phyloP scores from a whole-genome alignment of 2,329 filamentous ascomycete genomes.

The Cladosporium phlei region DNA sequence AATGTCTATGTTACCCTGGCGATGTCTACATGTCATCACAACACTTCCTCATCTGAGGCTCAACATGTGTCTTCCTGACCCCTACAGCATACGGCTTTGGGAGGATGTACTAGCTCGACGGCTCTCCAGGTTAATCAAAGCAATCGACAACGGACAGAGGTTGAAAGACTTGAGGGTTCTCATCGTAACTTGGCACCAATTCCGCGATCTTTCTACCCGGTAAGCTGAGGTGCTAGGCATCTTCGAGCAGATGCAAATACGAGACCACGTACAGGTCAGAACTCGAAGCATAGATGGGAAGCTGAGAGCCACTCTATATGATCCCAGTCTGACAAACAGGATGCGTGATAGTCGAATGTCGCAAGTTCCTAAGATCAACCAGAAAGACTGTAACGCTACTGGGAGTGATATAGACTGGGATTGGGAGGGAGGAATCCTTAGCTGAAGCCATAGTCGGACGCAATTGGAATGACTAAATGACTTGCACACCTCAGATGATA shows the following conservation, averaged over 20 bases:
- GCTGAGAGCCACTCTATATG: background rate
- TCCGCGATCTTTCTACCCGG: conserved; percentile 12
- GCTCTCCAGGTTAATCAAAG: conserved; percentile 12
- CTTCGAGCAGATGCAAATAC: conserved; percentile 18
- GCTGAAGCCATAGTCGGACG: too few relatives aligned
- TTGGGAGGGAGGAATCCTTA: background rate
- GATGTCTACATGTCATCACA: conserved; percentile 14
- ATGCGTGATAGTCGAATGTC: background rate
- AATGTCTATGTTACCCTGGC: conserved; percentile 18
- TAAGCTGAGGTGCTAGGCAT: conserved; percentile 15
- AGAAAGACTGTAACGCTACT: background rate
- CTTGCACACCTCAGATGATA: too few relatives aligned
- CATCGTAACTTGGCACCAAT: conserved; percentile 15
- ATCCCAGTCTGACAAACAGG: background rate
- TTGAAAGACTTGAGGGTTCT: conserved; percentile 17
- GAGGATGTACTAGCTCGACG: background rate
- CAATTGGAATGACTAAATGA: too few relatives aligned
- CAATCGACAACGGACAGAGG: conserved; percentile 15
- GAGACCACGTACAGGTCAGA: conserved; percentile 17
- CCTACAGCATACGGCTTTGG: background rate
- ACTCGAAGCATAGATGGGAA: conserved; percentile 16
- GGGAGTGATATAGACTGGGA: background rate
- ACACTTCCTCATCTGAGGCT: conserved; percentile 18
- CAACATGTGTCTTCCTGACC: conserved; percentile 19
- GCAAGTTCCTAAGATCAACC: too few relatives aligned